Evolutionary conservation across 257 asterid genomes (phyloP).

Genomic region (Rubia yunnanensis): DNA sequence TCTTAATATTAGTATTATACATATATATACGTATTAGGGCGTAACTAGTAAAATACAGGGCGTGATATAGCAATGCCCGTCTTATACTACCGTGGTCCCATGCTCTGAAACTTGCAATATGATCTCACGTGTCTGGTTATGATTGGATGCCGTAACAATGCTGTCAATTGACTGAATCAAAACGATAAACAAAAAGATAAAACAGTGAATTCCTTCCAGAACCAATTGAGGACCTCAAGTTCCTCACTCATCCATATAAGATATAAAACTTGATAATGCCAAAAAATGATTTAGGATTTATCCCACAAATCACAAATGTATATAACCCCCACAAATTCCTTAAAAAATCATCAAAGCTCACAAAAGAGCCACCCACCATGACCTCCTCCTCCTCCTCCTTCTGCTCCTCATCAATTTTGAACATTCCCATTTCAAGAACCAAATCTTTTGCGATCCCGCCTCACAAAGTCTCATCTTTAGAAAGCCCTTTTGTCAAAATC

Average conservation of each 20-base stretch:
- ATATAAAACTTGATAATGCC: constrained; percentile 1
- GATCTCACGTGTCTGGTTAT: too few species aligned
- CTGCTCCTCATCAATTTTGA: constrained; percentile 22
- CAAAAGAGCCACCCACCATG: constrained; percentile 7
- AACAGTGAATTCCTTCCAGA: not conserved
- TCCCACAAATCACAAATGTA: constrained; percentile 13
- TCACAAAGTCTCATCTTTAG: constrained; percentile 15
- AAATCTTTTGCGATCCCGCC: constrained; percentile 12
- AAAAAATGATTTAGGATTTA: not conserved
- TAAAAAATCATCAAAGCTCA: constrained; percentile 1
- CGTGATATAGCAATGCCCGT: too few species aligned
- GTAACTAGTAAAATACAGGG: too few species aligned
- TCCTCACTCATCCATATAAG: not conserved
- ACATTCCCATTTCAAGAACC: constrained; percentile 20
- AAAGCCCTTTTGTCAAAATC: constrained; percentile 17
- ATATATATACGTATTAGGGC: too few species aligned
- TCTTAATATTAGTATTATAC: too few species aligned
- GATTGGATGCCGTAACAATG: not conserved
- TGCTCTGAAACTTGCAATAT: too few species aligned
- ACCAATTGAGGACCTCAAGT: constrained; percentile 1
- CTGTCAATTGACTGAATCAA: not conserved
- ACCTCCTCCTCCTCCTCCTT: constrained; percentile 19
- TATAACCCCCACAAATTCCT: constrained; percentile 7
- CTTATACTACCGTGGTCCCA: too few species aligned
- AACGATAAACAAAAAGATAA: not conserved